phyloP scores from a whole-genome alignment of 176 grass and related monocot species.

The Carex myosuroides region DNA sequence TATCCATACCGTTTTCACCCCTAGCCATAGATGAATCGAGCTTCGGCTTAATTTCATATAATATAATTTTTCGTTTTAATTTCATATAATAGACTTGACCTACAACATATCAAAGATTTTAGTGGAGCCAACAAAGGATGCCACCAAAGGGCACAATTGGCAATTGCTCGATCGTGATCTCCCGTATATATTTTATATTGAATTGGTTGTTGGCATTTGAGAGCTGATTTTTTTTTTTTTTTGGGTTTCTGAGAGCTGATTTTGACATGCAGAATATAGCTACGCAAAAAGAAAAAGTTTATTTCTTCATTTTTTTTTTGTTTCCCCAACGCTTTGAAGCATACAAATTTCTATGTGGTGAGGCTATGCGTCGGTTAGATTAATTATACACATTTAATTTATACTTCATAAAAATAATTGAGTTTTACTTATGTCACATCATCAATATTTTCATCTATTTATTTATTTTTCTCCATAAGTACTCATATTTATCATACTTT shows the following conservation, averaged over 20 bases:
- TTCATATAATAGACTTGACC: no score
- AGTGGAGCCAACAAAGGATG: not conserved
- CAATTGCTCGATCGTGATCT: not conserved
- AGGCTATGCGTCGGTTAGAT: not conserved
- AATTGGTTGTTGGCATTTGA: conserved; percentile 1
- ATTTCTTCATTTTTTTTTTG: not conserved
- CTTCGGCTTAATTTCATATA: no score
- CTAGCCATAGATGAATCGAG: no score
- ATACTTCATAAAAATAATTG: no score
- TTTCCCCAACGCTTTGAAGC: not conserved
- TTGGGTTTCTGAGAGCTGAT: not conserved
- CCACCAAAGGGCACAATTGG: not conserved
- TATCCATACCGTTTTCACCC: no score
- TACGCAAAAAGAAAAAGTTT: not conserved
- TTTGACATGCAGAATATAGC: not conserved
- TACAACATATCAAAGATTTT: conserved; percentile 7
- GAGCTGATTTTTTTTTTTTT: not conserved
- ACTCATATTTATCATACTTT: no score
- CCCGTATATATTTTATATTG: not conserved
- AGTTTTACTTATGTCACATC: no score
- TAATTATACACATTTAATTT: not conserved
- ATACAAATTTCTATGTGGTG: not conserved
- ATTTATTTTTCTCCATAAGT: no score
- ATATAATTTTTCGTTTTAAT: no score
- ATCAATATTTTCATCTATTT: no score